Conservation (phyloP, 2,329 filamentous ascomycete species). For the Dryadomyces quercivorus region DNA sequence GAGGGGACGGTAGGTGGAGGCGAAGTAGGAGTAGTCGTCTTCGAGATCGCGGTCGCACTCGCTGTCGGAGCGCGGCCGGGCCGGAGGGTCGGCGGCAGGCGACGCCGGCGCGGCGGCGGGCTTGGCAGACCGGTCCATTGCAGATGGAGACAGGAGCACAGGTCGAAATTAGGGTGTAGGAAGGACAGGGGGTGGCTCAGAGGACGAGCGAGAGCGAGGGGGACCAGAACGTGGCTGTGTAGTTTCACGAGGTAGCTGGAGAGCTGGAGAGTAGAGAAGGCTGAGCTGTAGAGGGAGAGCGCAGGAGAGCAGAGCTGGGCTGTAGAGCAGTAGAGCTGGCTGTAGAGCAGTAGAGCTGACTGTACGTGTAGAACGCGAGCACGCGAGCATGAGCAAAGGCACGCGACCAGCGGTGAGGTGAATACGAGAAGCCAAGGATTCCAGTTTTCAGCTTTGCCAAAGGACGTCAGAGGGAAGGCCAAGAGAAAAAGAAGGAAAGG, state of each 20-base stretch:
- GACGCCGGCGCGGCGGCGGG: too few relatives aligned
- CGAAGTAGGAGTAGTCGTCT: constrained; percentile 39
- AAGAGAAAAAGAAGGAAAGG: neutral
- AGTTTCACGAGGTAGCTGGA: neutral
- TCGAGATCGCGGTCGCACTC: constrained; percentile 23
- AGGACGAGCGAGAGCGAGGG: too few relatives aligned
- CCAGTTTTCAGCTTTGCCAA: neutral
- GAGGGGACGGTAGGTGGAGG: constrained; percentile 49
- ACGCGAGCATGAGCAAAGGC: neutral
- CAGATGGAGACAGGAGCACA: neutral
- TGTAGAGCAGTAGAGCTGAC: too few relatives aligned
- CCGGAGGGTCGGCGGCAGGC: too few relatives aligned
- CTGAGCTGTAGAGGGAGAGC: too few relatives aligned
- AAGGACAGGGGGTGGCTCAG: neutral
- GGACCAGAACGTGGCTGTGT: neutral
- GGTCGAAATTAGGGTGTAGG: neutral
- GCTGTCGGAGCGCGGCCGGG: neutral
- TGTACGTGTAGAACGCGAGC: too few relatives aligned
- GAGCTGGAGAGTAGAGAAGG: neutral
- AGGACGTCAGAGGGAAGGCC: neutral
- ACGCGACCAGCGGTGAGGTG: neutral
- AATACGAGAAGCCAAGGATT: neutral
- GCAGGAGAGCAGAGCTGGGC: too few relatives aligned
- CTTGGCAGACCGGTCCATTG: neutral
- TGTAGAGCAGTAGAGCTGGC: too few relatives aligned